Base-by-base conservation (phyloP, 129 eudicot species). In the Centaurea solstitialis region DNA sequence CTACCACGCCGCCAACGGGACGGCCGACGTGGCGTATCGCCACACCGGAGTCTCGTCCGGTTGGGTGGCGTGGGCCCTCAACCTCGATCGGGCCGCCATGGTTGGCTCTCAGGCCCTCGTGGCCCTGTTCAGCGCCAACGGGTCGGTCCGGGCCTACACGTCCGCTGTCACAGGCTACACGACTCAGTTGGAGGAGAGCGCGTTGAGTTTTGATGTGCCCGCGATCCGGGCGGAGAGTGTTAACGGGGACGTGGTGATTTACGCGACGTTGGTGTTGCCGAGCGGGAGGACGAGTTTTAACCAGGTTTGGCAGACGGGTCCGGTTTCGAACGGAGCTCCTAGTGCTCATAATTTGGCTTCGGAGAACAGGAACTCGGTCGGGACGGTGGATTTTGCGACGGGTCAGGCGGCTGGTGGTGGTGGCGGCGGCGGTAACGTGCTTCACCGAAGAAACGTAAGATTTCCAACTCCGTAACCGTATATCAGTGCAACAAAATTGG, bases 41-140 rank as follows among this genome's bases (percentile, higher is more conserved):
- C 96, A 85, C 80, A 53, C 84, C 3, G 86, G 90, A 0, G 87
- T 87, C 59, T 9, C 88, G 3, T 86, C 96, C 3, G 75, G 79
- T 26, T 94, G 98, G 98, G 94, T 94, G 4, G 93, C 92, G 0
- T 94, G 98, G 98, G 93, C 92, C 1, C 85, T 94, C 12, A 94
- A 94, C 72, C 22, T 82, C 0, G 37, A 43, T 37, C 57, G 87
- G 0, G 0, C 68, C 3, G 86, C 89, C 7, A 94, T 94, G 98
- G 0, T 35, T n/a, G 93, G 94, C 1, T 64, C 94, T 7, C 98
- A 94, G 82, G 35, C 87, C 28, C 82, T 92, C 53, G 92, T 94
- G 3, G 98, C 94, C 23, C 71, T 80, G 21, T 68, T 26, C 47
- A 83, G 80, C 80, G 41, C 97, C 4, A 76, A 72, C 39, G 96